Percentiles rank a stretch among this genome's conserved stretches.
phyloP scores from a whole-genome alignment of 805 yeast genomes.

The Ogataea wickerhamii region DNA sequence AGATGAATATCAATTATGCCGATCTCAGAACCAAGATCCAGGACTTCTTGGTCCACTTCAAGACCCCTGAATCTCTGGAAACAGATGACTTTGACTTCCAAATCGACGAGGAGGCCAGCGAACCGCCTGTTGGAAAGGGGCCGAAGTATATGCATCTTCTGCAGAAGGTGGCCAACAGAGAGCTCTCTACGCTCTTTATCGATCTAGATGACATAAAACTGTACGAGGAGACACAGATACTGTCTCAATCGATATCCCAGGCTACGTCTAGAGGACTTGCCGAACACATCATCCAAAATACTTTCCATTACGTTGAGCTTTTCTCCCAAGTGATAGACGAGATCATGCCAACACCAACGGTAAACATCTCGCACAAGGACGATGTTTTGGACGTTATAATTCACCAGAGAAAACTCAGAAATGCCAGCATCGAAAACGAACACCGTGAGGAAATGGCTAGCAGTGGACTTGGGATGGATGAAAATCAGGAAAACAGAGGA shows the following conservation, averaged over 20 bases:
- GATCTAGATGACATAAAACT: conserved; percentile 81
- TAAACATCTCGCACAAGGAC: conserved; percentile 72
- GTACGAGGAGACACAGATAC: conserved; percentile 50
- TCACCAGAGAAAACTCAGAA: conserved; percentile 84
- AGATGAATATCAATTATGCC: conserved; percentile 52
- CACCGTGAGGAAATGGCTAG: conserved; percentile 56
- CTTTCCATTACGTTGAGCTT: conserved; percentile 75
- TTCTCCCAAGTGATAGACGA: conserved; percentile 74
- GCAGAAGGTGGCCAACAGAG: conserved; percentile 83
- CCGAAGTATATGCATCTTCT: conserved; percentile 74
- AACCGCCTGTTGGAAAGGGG: conserved; percentile 32
- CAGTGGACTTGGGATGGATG: conserved; percentile 32
- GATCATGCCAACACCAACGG: conserved; percentile 83
- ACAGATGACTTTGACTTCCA: conserved; percentile 36
- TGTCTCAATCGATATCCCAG: conserved; percentile 17
- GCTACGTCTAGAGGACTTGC: conserved; percentile 36
- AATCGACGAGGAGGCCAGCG: conserved; percentile 29
- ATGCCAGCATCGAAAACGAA: conserved; percentile 67
- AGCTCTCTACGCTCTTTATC: conserved; percentile 58
- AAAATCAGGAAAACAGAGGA: conserved; percentile 8
- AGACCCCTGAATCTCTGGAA: conserved; percentile 34
- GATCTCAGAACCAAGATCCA: conserved; percentile 54
- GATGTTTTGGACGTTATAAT: conserved; percentile 91
- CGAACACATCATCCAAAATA: conserved; percentile 62
- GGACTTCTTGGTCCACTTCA: conserved; percentile 69